A percentile compares a stretch with the other conserved stretches of the same genome.
These are phyloP conservation scores for Pleurotus djamor DNA, from an alignment of 768 basidiomycete genomes.

Conservation along the genomic window DNA sequence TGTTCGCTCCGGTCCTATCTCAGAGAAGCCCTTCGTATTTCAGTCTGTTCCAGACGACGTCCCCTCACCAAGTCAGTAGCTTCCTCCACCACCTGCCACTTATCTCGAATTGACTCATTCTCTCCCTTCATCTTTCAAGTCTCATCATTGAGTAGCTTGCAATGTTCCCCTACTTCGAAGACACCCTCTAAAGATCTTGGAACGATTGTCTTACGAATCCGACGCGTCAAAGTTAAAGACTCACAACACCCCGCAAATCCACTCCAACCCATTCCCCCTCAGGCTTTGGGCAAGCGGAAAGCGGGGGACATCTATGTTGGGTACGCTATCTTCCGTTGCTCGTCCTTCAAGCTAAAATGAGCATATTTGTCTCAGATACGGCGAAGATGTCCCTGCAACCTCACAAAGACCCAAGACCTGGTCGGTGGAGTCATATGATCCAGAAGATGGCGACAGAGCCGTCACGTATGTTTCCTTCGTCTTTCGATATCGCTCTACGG, in stretches of 20 bases:
- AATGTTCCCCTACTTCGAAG: background rate
- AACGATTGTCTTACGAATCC: constrained; percentile 52
- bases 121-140: background rate
- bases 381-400: constrained; percentile 34
- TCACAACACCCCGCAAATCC: constrained; percentile 38
- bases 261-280: constrained; percentile 34
- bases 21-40: constrained; percentile 65
- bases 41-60: constrained; percentile 16
- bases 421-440: constrained; percentile 46
- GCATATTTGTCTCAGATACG: constrained; percentile 36
- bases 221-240: constrained; percentile 31
- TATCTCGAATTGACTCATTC: background rate
- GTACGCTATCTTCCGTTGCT: constrained; percentile 26
- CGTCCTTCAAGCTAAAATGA: background rate
- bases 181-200: constrained; percentile 39
- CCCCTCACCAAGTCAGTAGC: background rate
- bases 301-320: constrained; percentile 43
- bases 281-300: constrained; percentile 30
- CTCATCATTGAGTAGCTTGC: background rate
- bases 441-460: constrained; percentile 27
- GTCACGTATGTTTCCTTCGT: constrained; percentile 63
- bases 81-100: background rate
- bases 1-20: constrained; percentile 43
- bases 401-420: constrained; percentile 51
- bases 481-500: constrained; percentile 63